A percentile compares a stretch with the other conserved stretches of the same genome.
Evolutionary conservation across 2,329 filamentous ascomycete genomes (phyloP).

Genomic region (Aspergillus quadrilineatus): DNA sequence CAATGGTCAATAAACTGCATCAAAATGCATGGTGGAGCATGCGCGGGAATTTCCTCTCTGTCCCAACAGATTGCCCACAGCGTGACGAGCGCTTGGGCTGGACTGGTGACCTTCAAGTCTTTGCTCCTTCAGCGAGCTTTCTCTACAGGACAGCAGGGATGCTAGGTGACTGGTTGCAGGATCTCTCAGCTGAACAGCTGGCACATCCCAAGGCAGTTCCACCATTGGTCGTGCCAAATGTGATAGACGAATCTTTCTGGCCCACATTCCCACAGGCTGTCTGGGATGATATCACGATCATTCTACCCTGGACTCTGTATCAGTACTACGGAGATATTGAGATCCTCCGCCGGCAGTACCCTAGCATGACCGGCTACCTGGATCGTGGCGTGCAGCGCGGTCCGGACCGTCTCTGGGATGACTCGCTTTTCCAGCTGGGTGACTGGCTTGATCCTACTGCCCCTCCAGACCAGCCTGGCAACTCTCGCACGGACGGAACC

Average conservation of each 20-base stretch:
- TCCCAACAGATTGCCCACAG: slow-evolving; percentile 61
- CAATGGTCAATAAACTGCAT: slow-evolving; percentile 55
- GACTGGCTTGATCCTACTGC: slow-evolving; percentile 46
- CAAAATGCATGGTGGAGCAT: slow-evolving; percentile 58
- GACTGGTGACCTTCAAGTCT: slow-evolving; percentile 54
- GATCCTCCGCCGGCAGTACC: slow-evolving; percentile 38
- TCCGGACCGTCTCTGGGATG: slow-evolving; percentile 37
- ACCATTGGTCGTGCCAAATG: slow-evolving; percentile 34
- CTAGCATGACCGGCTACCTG: slow-evolving; percentile 38
- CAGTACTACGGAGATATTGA: slow-evolving; percentile 33
- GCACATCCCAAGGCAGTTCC: slow-evolving; percentile 26
- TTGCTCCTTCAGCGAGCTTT: slow-evolving; percentile 53
- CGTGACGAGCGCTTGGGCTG: slow-evolving; percentile 56
- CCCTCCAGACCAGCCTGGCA: slow-evolving; percentile 34
- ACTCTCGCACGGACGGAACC: slow-evolving; percentile 32
- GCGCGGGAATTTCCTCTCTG: slow-evolving; percentile 58
- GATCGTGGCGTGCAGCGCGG: slow-evolving; percentile 35
- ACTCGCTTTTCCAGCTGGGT: slow-evolving; percentile 35
- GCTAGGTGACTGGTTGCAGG: slow-evolving; percentile 52
- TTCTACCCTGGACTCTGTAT: slow-evolving; percentile 39
- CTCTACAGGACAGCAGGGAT: slow-evolving; percentile 56
- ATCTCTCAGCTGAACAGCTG: slow-evolving; percentile 43
- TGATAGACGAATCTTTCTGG: slow-evolving; percentile 17
- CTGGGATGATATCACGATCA: slow-evolving; percentile 42
- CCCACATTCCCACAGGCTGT: slow-evolving; percentile 30